Evolutionary conservation across 169 alveolate genomes (phyloP), one percentile per base, ranked within the genome.

Genomic region (Plasmodium yoelii): DNA sequence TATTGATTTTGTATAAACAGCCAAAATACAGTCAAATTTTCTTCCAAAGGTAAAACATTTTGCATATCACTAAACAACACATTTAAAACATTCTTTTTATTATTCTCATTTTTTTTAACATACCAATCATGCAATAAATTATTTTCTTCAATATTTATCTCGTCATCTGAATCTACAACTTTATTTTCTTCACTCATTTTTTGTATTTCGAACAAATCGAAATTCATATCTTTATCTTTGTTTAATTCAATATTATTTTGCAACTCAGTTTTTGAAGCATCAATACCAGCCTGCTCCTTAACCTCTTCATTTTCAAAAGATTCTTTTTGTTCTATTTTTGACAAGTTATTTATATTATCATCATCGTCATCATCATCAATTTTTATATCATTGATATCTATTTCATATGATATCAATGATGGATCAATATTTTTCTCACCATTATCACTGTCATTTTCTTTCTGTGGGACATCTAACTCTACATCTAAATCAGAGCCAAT

Each of bases 21-120:
- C 90, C 90, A 80, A 80, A 80, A 80, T 26, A 80, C 55, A 2
- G 90, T 80, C 61, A 80, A 53, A 69, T 80, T 80, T 22, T 77
- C 39, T 60, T 80, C 90, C 53, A 56, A 49, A 4, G 90, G 90
- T 42, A 80, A 24, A 59, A 12, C 60, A 53, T 80, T 65, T 69
- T 80, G 60, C 90, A 80, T 80, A 80, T 68, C 90, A 59, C 82
- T 64, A 18, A 80, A 19, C 64, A 80, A 24, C 28, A 65, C 51
- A 18, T 57, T 80, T 9, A 53, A n/a, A 49, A 80, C 42, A 28
- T 64, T 51, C 42, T 67, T 80, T 65, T 53, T 80, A 46, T 64
- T 80, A 18, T 65, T 80, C 51, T 53, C 69, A 55, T 26, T 51
- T 19, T 80, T 80, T 22, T 42, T 55, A 28, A 80, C 55, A 28